Base-by-base conservation (phyloP, 352 stramenopile genomes). In the Elongisporangium undulatum region DNA sequence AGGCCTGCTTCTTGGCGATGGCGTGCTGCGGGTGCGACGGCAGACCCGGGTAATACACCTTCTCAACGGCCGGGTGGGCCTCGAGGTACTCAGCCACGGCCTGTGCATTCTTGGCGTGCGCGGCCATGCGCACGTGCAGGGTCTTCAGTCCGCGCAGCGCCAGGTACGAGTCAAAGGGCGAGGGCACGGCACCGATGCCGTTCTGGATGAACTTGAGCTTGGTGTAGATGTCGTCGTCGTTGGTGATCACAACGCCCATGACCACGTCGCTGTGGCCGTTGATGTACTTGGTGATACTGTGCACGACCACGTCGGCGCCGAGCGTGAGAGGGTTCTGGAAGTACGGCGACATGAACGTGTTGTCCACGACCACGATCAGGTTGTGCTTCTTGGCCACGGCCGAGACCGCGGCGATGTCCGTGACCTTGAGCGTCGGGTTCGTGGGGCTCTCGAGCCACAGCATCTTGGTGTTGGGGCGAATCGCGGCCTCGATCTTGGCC, bases 201-300 rank as follows among this genome's bases (percentile, higher is more conserved):
- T 94, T 96, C 72, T 95, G 80, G 63, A 98, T 83, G 65, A 98
- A 97, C 63, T 92, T 93, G 56, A 97, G 80, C 73, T 98, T 97
- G 60, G 88, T 95, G 74, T 97, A 84, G 56, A 98, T 93, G 60
- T 96, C 93, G 58, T 95, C 87, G 63, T 87, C 85, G 68, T 98
- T 96, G 66, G 85, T 94, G 60, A 97, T 77, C 29, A 98, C 87
- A 19, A 96, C 90, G 50, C 95, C 95, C 58, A 94, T 92, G 49
- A 98, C 89, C 8, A 95, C 92, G 59, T 97, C 94, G 64, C 95
- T 97, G 77, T 98, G 94, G 58, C 94, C 94, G 68, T 97, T 96
- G 67, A 98, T 98, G 79, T 97, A 98, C 83, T 98, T 98, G 72
- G 95, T 98, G 64, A 97, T 82, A 61, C 84, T 97, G 75, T 98